These are phyloP conservation scores for Agrocybe chaxingu DNA, from an alignment of 768 basidiomycete species.

Conservation along the genomic window DNA sequence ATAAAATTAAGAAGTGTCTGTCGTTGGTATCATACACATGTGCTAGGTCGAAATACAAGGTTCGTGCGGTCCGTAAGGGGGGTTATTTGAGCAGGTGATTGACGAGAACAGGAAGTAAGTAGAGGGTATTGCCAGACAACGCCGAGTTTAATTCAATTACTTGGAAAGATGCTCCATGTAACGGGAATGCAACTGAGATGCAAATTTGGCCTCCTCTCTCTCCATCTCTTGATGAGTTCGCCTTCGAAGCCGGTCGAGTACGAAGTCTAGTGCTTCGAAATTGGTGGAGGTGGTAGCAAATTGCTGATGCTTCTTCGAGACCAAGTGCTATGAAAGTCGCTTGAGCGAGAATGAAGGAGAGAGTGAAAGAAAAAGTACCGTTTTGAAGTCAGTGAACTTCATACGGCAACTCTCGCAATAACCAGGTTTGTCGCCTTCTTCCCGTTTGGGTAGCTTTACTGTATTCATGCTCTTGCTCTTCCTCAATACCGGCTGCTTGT, in stretches of 20 bases:
- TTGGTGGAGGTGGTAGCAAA: slow-evolving; percentile 79
- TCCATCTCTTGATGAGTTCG: slow-evolving; percentile 32
- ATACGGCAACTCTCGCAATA: slow-evolving; percentile 96
- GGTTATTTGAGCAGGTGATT: too few species aligned
- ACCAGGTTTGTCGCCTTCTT: slow-evolving; percentile 88
- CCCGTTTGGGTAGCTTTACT: slow-evolving; percentile 68
- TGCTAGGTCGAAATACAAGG: background rate
- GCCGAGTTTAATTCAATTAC: too few species aligned
- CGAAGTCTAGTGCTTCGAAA: slow-evolving; percentile 73
- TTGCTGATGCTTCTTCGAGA: slow-evolving; percentile 69
- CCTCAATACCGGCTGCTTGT: slow-evolving; percentile 48
- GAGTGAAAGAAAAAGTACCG: slow-evolving; percentile 44
- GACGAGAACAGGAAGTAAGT: too few species aligned
- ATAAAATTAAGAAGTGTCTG: background rate
- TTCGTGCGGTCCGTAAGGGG: background rate
- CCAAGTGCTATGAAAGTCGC: slow-evolving; percentile 56
- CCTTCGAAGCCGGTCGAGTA: slow-evolving; percentile 62
- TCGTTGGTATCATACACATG: background rate
- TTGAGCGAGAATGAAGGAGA: background rate
- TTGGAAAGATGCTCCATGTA: slow-evolving; percentile 1
- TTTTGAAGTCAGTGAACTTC: slow-evolving; percentile 85
- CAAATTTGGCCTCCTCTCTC: slow-evolving; percentile 17
- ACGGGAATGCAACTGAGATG: background rate
- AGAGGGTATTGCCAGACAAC: too few species aligned
- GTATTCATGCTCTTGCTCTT: slow-evolving; percentile 85